A percentile compares a stretch with the other conserved stretches of the same genome.
Conservation (phyloP, 768 basidiomycete species). For the Pholiota molesta region DNA sequence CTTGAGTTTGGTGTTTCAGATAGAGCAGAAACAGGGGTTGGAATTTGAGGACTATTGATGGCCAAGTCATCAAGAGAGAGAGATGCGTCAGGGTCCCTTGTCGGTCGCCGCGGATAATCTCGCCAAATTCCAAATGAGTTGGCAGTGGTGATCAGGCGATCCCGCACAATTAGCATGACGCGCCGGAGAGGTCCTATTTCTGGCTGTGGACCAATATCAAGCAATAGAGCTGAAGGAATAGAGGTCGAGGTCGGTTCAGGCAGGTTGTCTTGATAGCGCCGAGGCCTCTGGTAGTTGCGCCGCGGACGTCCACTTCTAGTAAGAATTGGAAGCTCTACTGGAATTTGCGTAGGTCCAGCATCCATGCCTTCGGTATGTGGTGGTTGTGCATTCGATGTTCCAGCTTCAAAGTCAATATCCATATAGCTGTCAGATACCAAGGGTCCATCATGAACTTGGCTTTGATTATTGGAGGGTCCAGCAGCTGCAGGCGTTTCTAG, state of each 20-base stretch:
- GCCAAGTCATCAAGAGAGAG: conserved; percentile 18
- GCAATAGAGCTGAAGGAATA: not conserved
- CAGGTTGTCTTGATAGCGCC: not conserved
- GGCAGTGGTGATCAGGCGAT: conserved; percentile 12
- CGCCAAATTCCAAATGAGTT: conserved; percentile 28
- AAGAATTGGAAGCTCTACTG: not conserved
- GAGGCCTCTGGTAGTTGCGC: not conserved
- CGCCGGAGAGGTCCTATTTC: not conserved
- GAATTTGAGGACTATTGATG: not conserved
- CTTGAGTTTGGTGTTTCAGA: not conserved
- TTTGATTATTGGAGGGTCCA: no score
- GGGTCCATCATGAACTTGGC: not conserved
- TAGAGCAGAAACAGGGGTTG: not conserved
- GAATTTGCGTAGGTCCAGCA: not conserved
- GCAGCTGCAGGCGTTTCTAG: no score
- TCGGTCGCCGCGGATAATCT: conserved; percentile 26
- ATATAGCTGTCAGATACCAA: not conserved
- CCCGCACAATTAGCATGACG: conserved; percentile 1
- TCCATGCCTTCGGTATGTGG: no score
- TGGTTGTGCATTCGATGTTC: not conserved
- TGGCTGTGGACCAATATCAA: not conserved
- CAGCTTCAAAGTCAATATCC: not conserved
- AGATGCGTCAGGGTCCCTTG: conserved; percentile 27
- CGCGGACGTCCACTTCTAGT: not conserved
- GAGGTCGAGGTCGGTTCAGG: not conserved